Conservation (phyloP, 2,329 filamentous ascomycete genomes). For the Esteya vermicola region DNA sequence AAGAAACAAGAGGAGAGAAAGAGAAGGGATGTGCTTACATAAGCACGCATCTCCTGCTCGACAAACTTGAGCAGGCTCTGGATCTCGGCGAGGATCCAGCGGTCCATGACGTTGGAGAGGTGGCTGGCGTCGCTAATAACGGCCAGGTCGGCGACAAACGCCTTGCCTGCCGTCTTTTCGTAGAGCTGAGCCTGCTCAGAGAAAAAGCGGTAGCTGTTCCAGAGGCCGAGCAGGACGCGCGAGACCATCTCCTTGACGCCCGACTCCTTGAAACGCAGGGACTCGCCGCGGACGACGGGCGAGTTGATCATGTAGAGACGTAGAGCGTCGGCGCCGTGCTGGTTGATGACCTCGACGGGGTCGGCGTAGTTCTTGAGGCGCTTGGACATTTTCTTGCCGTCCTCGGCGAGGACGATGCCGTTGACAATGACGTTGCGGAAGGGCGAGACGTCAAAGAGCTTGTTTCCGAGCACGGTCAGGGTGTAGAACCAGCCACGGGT, state of each 20-base stretch:
- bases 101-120: slow-evolving; percentile 76
- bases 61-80: slow-evolving; percentile 86
- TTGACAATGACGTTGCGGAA: slow-evolving; percentile 64
- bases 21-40: slow-evolving; percentile 2
- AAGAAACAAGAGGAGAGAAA: not conserved
- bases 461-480: slow-evolving; percentile 71
- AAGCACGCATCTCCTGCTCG: slow-evolving; percentile 66
- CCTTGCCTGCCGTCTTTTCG: slow-evolving; percentile 68
- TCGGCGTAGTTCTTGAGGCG: slow-evolving; percentile 93
- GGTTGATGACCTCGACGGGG: slow-evolving; percentile 65
- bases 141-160: slow-evolving; percentile 66
- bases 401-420: slow-evolving; percentile 35
- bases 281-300: slow-evolving; percentile 82
- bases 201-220: slow-evolving; percentile 98
- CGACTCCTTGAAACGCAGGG: slow-evolving; percentile 76
- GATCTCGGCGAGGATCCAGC: slow-evolving; percentile 86
- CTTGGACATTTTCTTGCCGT: slow-evolving; percentile 98
- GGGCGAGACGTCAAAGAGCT: slow-evolving; percentile 45
- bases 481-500: slow-evolving; percentile 98
- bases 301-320: slow-evolving; percentile 96
- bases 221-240: slow-evolving; percentile 78
- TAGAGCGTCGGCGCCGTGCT: slow-evolving; percentile 83
- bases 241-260: slow-evolving; percentile 92
- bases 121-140: slow-evolving; percentile 15
- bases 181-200: slow-evolving; percentile 73